These are phyloP conservation scores for Pseudotsuga menziesii DNA, from an alignment of 75 land plant genomes.

Conservation along the genomic window DNA sequence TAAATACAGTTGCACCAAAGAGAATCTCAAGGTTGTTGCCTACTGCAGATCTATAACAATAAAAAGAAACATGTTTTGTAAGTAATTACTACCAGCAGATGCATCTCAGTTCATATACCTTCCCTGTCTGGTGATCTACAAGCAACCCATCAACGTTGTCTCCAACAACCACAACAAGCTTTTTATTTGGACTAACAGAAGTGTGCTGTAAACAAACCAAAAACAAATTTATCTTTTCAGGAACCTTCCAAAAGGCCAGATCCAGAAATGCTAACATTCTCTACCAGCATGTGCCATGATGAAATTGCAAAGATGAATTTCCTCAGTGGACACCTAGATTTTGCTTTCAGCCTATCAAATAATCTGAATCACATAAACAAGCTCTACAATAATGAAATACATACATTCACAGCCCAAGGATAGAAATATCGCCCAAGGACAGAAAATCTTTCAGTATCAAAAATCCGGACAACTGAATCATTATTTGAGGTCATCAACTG, in stretches of 20 bases:
- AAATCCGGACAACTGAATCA: slow-evolving; percentile 44
- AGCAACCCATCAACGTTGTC: slow-evolving; percentile 79
- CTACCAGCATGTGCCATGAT: not conserved
- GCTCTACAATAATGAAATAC: slow-evolving; percentile 6
- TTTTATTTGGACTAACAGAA: slow-evolving; percentile 81
- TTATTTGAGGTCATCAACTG: slow-evolving; percentile 45
- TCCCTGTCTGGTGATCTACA: slow-evolving; percentile 78
- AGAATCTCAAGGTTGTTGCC: not conserved
- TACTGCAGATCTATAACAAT: not conserved
- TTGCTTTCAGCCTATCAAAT: not conserved
- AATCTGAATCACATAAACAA: not conserved
- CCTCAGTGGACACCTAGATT: not conserved
- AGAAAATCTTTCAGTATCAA: slow-evolving; percentile 31
- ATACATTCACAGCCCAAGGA: slow-evolving; percentile 45
- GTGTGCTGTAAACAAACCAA: slow-evolving; percentile 59
- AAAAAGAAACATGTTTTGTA: not conserved
- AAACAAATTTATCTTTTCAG: not conserved
- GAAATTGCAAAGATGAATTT: not conserved
- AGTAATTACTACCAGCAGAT: not conserved
- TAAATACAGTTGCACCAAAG: not conserved
- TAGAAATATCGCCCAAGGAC: slow-evolving; percentile 28
- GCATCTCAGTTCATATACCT: slow-evolving; percentile 39
- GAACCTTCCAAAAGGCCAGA: not conserved
- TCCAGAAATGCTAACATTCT: not conserved
- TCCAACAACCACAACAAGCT: slow-evolving; percentile 82